Evolutionary conservation across 2,329 filamentous ascomycete species (phyloP), one percentile per base, ranked within the genome.

Genomic region (Pseudocercospora musae): DNA sequence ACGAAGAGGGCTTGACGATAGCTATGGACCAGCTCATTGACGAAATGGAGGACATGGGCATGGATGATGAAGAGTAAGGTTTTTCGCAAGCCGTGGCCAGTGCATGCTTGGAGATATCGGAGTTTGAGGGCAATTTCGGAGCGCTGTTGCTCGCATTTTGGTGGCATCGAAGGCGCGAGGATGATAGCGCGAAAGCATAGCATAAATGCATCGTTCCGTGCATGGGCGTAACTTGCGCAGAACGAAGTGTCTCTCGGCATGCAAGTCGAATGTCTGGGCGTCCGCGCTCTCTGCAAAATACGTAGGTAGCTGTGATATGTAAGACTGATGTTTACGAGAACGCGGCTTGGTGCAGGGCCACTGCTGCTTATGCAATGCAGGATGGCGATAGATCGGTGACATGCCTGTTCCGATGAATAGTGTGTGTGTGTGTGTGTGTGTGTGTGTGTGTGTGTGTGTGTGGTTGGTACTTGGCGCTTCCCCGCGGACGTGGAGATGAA

Each of bases 41-140:
- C 75, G 93, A 96, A 76, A 92, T 97, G 81, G 92, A 96, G 73
- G 93, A 96, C 72, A 85, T 96, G 75, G 87, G 84, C 50, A 87
- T 96, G 79, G 78, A 85, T 66, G 86, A 89, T 61, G 77, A 77
- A 9, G 48, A 52, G 46, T 33, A 37, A 10, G 15, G 37, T 8
- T 15, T 33, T 33, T 15, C 10, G 2, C 31, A 33, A 33, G 31
- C 31, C 15, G 31, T 8, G n/a, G 10, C 21, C 31, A 40, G 15
- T 31, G 52, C 58, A 44, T 46, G 15, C 13, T 31, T 21, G 50
- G 18, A 25, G 10, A 49, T 55, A 37, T 13, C 25, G 37, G 59
- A 27, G 15, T 31, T 37, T 53, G 25, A n/a, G 15, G 4, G 48
- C 25, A 21, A 31, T 7, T 52, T 29, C 48, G 48, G 48, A 52